Evolutionary conservation across 1,284 basidiomycete genomes (phyloP).

Genomic region (Malassezia vespertilionis): DNA sequence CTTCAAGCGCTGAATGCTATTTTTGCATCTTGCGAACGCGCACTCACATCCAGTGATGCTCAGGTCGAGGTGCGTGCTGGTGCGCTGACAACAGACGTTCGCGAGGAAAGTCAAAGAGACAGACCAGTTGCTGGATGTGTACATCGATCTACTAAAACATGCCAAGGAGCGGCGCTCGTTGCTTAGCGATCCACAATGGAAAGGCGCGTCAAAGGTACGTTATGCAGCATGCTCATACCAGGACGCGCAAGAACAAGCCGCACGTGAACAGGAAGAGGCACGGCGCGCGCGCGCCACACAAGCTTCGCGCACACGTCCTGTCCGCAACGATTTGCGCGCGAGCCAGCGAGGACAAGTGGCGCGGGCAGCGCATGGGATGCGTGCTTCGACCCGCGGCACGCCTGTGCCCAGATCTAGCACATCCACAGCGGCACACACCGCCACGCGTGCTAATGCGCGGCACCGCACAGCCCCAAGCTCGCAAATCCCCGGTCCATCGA

Average conservation of each 20-base stretch:
- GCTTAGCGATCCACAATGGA: slow-evolving; percentile 33
- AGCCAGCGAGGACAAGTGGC: background rate
- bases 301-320: background rate
- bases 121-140: slow-evolving; percentile 34
- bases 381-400: too few relatives aligned
- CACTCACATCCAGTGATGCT: slow-evolving; percentile 25
- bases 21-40: slow-evolving; percentile 37
- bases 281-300: background rate
- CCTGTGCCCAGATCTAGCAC: too few relatives aligned
- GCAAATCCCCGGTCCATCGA: too few relatives aligned
- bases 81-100: slow-evolving; percentile 20
- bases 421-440: too few relatives aligned
- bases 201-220: slow-evolving; percentile 27
- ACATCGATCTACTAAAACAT: slow-evolving; percentile 34
- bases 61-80: slow-evolving; percentile 34
- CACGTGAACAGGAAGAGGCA: background rate
- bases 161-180: slow-evolving; percentile 34
- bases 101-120: slow-evolving; percentile 28
- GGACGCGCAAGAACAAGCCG: background rate
- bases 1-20: slow-evolving; percentile 33
- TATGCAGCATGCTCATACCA: background rate
- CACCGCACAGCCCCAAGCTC: too few relatives aligned
- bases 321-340: too few relatives aligned
- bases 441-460: too few relatives aligned
- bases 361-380: too few relatives aligned